These are phyloP conservation scores for Zopfochytrium polystomum DNA, from an alignment of 371 early-diverging fungal genomes.

Conservation along the genomic window DNA sequence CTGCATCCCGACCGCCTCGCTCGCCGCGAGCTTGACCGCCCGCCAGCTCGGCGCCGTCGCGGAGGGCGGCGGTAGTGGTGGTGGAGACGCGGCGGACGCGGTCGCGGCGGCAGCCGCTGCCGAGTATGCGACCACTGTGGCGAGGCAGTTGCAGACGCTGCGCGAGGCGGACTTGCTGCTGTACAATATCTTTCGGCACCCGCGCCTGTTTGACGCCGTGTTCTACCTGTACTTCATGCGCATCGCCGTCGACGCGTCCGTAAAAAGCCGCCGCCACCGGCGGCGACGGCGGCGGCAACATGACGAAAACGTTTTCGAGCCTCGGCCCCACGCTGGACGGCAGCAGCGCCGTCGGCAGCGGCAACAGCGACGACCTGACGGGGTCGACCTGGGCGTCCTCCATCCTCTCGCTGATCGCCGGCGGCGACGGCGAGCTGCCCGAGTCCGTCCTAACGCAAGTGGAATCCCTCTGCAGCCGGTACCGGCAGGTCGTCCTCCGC, in stretches of 20 bases:
- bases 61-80: no score
- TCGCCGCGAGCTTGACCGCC: slow-evolving; percentile 9
- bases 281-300: slow-evolving; percentile 1
- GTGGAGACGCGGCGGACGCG: neutral
- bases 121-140: neutral
- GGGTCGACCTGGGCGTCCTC: neutral
- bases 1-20: neutral
- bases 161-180: slow-evolving; percentile 4
- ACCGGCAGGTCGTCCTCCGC: neutral
- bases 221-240: slow-evolving; percentile 3
- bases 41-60: slow-evolving; percentile 1
- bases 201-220: slow-evolving; percentile 1
- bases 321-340: neutral
- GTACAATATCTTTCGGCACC: slow-evolving; percentile 16
- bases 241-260: no score
- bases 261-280: no score
- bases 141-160: slow-evolving; percentile 5
- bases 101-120: neutral
- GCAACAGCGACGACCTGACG: neutral
- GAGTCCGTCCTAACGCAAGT: no score
- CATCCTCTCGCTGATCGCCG: neutral
- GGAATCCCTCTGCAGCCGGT: neutral
- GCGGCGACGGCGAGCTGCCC: neutral
- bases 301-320: neutral
- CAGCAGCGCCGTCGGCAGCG: neutral